Conservation (phyloP, 2,329 filamentous ascomycete species). For the Colletotrichum spaethianum region DNA sequence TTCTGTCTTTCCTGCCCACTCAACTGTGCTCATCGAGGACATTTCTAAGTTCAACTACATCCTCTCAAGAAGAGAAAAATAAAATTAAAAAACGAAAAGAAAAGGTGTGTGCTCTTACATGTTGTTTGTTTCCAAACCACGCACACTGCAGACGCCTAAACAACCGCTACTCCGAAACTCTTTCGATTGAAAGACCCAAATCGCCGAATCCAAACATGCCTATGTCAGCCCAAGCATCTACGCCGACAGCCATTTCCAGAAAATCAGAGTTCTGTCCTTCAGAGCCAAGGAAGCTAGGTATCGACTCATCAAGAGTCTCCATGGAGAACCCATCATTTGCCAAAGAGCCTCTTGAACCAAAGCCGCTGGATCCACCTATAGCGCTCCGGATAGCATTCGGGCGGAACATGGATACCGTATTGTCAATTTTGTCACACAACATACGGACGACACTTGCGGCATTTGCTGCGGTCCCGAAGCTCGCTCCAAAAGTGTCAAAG, state of each 20-base stretch:
- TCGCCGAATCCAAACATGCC: not conserved
- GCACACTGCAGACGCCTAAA: too few species aligned
- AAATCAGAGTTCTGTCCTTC: not conserved
- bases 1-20: not conserved
- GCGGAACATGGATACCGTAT: not conserved
- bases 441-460: conserved; percentile 4
- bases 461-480: not conserved
- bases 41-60: not conserved
- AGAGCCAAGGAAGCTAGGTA: not conserved
- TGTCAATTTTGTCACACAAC: not conserved
- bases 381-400: too few species aligned
- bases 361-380: not conserved
- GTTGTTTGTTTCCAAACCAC: too few species aligned
- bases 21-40: too few species aligned
- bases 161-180: too few species aligned
- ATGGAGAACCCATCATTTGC: not conserved
- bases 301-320: not conserved
- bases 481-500: not conserved
- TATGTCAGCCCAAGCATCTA: conserved; percentile 3
- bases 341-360: not conserved
- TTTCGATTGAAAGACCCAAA: not conserved
- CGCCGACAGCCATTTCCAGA: conserved; percentile 8
- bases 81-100: too few species aligned
- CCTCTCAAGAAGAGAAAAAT: too few species aligned
- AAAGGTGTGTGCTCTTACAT: too few species aligned